These are phyloP conservation scores for Lophiotrema nucula DNA, from an alignment of 495 filamentous ascomycete genomes.

Conservation along the genomic window DNA sequence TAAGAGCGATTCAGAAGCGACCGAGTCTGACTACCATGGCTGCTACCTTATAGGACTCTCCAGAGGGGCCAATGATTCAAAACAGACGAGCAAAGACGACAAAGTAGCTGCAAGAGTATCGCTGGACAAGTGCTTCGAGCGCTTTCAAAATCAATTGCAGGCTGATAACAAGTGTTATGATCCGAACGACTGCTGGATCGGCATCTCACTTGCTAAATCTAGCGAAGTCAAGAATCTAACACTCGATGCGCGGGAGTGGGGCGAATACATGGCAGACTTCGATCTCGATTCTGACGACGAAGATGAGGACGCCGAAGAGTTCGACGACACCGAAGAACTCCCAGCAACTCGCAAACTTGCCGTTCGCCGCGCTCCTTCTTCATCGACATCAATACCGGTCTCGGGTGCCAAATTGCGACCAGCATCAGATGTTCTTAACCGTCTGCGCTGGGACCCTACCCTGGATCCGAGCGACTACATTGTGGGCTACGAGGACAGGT, in stretches of 20 bases:
- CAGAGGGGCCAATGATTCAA: conserved; percentile 20
- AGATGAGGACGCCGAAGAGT: conserved; percentile 36
- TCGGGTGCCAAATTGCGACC: conserved; percentile 41
- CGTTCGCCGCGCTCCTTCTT: not conserved
- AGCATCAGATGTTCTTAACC: conserved; percentile 64
- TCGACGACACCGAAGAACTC: conserved; percentile 33
- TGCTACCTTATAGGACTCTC: conserved; percentile 59
- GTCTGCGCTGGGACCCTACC: conserved; percentile 67
- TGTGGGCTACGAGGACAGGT: conserved; percentile 75
- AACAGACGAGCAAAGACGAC: conserved; percentile 35
- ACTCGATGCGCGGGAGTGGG: conserved; percentile 52
- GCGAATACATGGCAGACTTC: conserved; percentile 44
- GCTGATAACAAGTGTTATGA: conserved; percentile 52
- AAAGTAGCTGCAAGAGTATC: conserved; percentile 35
- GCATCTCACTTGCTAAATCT: conserved; percentile 43
- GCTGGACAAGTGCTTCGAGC: conserved; percentile 43
- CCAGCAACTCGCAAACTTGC: not conserved
- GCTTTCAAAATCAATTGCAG: conserved; percentile 50
- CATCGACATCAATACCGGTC: not conserved
- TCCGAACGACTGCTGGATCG: conserved; percentile 48
- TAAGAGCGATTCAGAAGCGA: conserved; percentile 15
- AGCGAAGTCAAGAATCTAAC: conserved; percentile 42
- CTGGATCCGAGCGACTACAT: conserved; percentile 64
- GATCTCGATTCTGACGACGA: conserved; percentile 42
- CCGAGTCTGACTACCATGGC: conserved; percentile 47